These are phyloP conservation scores for Xanthoconium stramineum DNA, from an alignment of 768 basidiomycete species.

Conservation along the genomic window DNA sequence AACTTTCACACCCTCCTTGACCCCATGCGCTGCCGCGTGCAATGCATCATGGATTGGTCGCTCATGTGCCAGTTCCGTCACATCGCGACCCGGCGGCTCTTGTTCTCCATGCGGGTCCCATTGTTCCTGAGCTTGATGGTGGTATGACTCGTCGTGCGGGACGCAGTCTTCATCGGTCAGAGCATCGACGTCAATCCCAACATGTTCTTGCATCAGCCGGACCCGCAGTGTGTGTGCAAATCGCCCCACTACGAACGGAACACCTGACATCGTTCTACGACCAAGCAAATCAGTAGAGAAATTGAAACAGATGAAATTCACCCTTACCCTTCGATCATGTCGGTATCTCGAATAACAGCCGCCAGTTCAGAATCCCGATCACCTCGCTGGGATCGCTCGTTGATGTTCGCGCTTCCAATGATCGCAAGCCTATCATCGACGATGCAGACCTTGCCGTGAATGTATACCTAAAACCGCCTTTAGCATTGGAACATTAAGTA, in stretches of 20 bases:
- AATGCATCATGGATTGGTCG: constrained; percentile 33
- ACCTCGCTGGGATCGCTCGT: constrained; percentile 92
- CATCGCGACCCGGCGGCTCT: constrained; percentile 39
- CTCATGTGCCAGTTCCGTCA: constrained; percentile 41
- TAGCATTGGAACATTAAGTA: background rate
- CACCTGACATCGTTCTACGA: constrained; percentile 85
- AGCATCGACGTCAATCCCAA: constrained; percentile 92
- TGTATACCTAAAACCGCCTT: constrained; percentile 61
- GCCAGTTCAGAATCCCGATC: constrained; percentile 97
- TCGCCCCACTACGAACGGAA: constrained; percentile 92
- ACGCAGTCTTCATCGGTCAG: constrained; percentile 74
- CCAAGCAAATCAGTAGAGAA: constrained; percentile 1
- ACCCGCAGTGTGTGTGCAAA: constrained; percentile 94
- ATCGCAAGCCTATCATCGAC: constrained; percentile 94
- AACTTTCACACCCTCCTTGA: constrained; percentile 49
- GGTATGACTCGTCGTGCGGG: constrained; percentile 43
- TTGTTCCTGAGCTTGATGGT: constrained; percentile 48
- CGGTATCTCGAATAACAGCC: constrained; percentile 91
- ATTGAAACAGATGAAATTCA: background rate
- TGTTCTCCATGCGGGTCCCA: constrained; percentile 81
- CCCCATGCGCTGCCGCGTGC: constrained; percentile 36
- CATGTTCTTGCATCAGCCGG: constrained; percentile 93
- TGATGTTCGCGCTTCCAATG: constrained; percentile 96
- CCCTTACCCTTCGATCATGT: constrained; percentile 88
- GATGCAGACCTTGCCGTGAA: constrained; percentile 70